phyloP scores from a whole-genome alignment of 169 alveolate species.

The Theileria annulata region DNA sequence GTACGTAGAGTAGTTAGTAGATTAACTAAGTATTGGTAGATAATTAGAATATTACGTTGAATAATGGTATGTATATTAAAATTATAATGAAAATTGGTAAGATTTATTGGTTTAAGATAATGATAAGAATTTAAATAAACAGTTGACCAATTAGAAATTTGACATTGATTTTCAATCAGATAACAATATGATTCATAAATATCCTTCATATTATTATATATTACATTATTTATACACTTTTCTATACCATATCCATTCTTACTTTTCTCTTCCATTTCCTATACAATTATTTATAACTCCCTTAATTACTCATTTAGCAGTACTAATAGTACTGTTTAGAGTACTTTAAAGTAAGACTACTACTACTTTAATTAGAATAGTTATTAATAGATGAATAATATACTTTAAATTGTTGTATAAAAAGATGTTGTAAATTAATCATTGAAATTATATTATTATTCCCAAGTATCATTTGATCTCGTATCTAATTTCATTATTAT shows the following conservation, averaged over 20 bases:
- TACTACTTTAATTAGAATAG: too few species aligned
- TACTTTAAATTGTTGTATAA: slow-evolving; percentile 40
- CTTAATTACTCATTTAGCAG: not conserved
- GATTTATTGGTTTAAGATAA: slow-evolving; percentile 32
- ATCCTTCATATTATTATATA: slow-evolving; percentile 40
- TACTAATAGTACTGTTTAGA: too few species aligned
- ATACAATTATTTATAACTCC: not conserved
- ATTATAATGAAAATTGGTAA: not conserved
- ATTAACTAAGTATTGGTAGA: too few species aligned
- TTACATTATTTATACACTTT: not conserved
- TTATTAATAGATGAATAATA: too few species aligned
- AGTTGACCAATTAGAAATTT: slow-evolving; percentile 49
- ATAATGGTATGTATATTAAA: too few species aligned
- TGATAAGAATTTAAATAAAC: slow-evolving; percentile 45
- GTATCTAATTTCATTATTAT: too few species aligned
- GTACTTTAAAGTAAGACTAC: too few species aligned
- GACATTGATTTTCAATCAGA: slow-evolving; percentile 39
- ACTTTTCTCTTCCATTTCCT: slow-evolving; percentile 2
- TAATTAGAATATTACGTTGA: too few species aligned
- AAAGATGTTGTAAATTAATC: slow-evolving; percentile 41
- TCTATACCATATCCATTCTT: not conserved
- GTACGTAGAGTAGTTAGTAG: too few species aligned
- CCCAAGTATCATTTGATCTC: slow-evolving; percentile 66
- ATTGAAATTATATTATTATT: slow-evolving; percentile 52
- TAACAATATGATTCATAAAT: slow-evolving; percentile 28